Percentiles rank a stretch among this genome's conserved stretches.
These are phyloP conservation scores for Aureobasidium sp. DNA, from an alignment of 2,329 filamentous ascomycete species.

Conservation along the genomic window DNA sequence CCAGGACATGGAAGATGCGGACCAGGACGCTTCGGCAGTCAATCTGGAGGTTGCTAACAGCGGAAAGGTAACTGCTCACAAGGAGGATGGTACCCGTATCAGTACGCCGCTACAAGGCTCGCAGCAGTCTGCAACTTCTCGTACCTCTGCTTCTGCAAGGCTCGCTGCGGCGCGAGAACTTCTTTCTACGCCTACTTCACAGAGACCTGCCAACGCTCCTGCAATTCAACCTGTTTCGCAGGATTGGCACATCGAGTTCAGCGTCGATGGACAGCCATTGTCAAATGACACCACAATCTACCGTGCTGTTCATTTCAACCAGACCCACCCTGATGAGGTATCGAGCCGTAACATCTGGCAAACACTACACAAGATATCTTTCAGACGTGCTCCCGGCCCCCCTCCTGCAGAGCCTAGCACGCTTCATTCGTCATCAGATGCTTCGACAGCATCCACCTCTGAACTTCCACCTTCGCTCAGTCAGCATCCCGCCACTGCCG, in stretches of 20 bases:
- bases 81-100: constrained; percentile 83
- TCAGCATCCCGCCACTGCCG: constrained; percentile 75
- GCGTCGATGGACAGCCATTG: constrained; percentile 72
- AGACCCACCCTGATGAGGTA: constrained; percentile 54
- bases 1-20: constrained; percentile 60
- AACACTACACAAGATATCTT: constrained; percentile 82
- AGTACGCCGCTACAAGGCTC: constrained; percentile 64
- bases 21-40: constrained; percentile 73
- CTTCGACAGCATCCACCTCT: constrained; percentile 45
- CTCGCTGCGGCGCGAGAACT: constrained; percentile 26
- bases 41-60: constrained; percentile 82
- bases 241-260: constrained; percentile 98
- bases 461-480: constrained; percentile 70
- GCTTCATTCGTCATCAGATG: constrained; percentile 45
- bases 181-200: constrained; percentile 37
- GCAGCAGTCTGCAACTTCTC: constrained; percentile 22
- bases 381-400: constrained; percentile 75
- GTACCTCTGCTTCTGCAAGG: constrained; percentile 23
- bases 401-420: constrained; percentile 64
- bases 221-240: constrained; percentile 72
- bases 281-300: constrained; percentile 93
- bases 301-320: constrained; percentile 74
- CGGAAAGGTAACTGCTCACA: constrained; percentile 81
- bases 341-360: constrained; percentile 78
- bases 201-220: constrained; percentile 69